phyloP scores from a whole-genome alignment of 192 early-diverging fungal species.

The Dissophora globulifera region DNA sequence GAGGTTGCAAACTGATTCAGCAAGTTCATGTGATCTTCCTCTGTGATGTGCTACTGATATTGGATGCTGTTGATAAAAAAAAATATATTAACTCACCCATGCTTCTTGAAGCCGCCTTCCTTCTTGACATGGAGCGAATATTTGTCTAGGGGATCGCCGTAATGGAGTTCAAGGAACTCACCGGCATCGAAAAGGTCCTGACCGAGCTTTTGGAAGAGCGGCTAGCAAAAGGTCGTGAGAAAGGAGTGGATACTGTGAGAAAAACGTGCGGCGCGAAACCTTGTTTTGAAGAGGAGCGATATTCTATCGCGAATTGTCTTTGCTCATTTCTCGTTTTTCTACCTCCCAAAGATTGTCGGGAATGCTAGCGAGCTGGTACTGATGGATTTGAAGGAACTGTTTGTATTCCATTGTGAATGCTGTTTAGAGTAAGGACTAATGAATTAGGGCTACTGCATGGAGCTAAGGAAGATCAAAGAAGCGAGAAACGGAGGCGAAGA shows the following conservation, averaged over 20 bases:
- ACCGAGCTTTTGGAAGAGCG: slow-evolving; percentile 62
- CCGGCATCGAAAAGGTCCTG: slow-evolving; percentile 64
- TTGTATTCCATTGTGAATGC: slow-evolving; percentile 43
- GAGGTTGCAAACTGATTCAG: too few relatives aligned
- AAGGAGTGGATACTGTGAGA: neutral
- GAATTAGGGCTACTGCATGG: too few relatives aligned
- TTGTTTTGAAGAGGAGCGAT: neutral
- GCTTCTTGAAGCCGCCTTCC: slow-evolving; percentile 55
- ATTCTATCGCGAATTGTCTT: too few relatives aligned
- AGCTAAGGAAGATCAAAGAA: too few relatives aligned
- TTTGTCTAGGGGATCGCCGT: slow-evolving; percentile 59
- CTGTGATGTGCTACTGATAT: too few relatives aligned
- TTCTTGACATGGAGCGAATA: slow-evolving; percentile 64
- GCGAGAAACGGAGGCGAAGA: neutral
- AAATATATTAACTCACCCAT: slow-evolving; percentile 52
- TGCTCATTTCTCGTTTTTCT: slow-evolving; percentile 8
- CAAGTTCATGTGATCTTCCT: slow-evolving; percentile 2
- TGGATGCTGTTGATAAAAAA: too few relatives aligned
- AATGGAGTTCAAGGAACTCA: slow-evolving; percentile 59
- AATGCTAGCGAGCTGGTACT: slow-evolving; percentile 61
- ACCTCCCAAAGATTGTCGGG: slow-evolving; percentile 65
- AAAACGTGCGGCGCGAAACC: neutral
- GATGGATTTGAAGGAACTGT: slow-evolving; percentile 56
- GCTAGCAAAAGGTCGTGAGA: too few relatives aligned
- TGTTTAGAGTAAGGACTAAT: too few relatives aligned